Base-by-base conservation (phyloP, 2,329 filamentous ascomycete species). In the Cladosporium sp. region DNA sequence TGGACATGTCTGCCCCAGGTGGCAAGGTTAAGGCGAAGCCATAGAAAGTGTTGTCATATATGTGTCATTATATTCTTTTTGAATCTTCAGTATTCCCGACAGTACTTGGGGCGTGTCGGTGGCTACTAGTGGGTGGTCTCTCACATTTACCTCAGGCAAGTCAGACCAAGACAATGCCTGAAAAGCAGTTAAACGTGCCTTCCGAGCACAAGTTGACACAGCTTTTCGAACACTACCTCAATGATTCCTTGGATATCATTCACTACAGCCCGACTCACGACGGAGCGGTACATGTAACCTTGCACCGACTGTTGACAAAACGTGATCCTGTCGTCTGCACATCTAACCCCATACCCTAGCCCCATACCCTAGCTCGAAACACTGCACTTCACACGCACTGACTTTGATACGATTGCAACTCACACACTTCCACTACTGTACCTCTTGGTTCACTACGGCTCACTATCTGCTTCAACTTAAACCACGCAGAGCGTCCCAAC, bases 1-100 rank as follows among this genome's bases (percentile, higher is more conserved):
- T 63, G 11, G 60, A 63, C 16, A 54, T 63, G 60, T 43, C 18
- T 43, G 49, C 36, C 13, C 23, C 60, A 16, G 60, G 34, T 39
- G 49, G 23, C 16, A 63, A 25, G 49, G 49, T 56, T 1, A 63
- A 56, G 49, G 60, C 60, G 11, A 46, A 46, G n/a, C 39, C 39
- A 8, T 46, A 46, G n/a, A 46, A 4, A 23, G 39, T 46, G 2
- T 46, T 23, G 39, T 13, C n/a, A 46, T 46, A 13, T 21, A 46
- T 46, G n/a, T 46, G 39, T 21, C n/a, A 46, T 11, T 13, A 21
- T 3, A 21, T 4, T 21, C n/a, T 23, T 46, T 4, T 13, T 13
- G 13, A 1, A 21, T 46, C 8, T 46, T 11, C 39, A 46, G n/a
- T 21, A 13, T 46, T 23, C 5, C n/a, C 10, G 5, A 3, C 3